phyloP scores from a whole-genome alignment of 306 rosid species.

The Boehmeria nivea region DNA sequence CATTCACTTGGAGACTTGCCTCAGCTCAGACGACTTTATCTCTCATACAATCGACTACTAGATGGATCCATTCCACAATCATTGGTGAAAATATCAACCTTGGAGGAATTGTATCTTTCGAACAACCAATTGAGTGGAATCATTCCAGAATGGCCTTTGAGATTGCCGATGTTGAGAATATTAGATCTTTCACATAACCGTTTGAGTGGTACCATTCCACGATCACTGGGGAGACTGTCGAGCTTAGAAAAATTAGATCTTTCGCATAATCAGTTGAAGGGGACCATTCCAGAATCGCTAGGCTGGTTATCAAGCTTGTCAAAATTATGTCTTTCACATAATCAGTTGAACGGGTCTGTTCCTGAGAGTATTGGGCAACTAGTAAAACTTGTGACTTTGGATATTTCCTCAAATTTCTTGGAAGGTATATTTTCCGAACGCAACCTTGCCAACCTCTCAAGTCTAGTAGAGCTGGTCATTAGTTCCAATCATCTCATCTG shows the following conservation, averaged over 20 bases:
- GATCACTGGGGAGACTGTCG: background rate
- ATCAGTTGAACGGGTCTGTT: background rate
- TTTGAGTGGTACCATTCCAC: background rate
- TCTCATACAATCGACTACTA: slow-evolving; percentile 27
- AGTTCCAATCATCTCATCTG: background rate
- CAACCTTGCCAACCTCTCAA: slow-evolving; percentile 20
- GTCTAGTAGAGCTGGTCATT: background rate
- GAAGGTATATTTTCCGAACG: slow-evolving; percentile 4
- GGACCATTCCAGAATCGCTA: slow-evolving; percentile 1
- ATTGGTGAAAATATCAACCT: slow-evolving; percentile 6
- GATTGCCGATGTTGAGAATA: background rate
- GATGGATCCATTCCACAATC: too few relatives aligned
- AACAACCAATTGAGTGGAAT: slow-evolving; percentile 8
- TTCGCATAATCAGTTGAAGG: slow-evolving; percentile 6
- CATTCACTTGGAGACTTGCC: too few relatives aligned
- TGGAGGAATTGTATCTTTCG: too few relatives aligned
- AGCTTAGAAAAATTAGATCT: background rate
- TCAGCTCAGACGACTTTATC: slow-evolving; percentile 25
- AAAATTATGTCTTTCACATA: background rate
- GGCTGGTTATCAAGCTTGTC: background rate
- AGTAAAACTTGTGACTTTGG: background rate
- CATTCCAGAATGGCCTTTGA: slow-evolving; percentile 1
- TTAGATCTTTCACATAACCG: background rate
- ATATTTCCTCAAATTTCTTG: background rate
- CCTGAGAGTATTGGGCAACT: background rate